These are phyloP conservation scores for Fusarium marasasianum DNA, from an alignment of 2,329 filamentous ascomycete species.

Conservation along the genomic window DNA sequence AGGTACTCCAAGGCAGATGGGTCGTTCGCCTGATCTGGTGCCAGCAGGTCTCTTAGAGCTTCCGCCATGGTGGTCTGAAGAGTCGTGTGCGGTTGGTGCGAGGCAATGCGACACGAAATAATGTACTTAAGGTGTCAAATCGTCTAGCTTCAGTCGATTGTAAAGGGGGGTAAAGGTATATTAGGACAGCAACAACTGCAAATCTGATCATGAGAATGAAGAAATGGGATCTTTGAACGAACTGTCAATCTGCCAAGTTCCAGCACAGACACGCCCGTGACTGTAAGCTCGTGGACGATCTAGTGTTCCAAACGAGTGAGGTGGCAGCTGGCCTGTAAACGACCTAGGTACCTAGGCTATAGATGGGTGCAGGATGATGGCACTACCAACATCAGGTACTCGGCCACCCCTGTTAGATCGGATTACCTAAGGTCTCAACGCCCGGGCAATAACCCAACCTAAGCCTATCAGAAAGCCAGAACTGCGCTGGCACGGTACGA, in stretches of 20 bases:
- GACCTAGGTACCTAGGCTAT: background rate
- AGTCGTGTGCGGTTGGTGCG: background rate
- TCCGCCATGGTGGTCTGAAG: conserved; percentile 47
- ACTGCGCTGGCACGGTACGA: background rate
- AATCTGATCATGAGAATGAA: background rate
- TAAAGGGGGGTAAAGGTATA: background rate
- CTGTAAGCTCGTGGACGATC: background rate
- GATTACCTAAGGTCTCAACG: conserved; percentile 23
- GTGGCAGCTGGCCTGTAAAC: conserved; percentile 26
- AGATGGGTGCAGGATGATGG: conserved; percentile 20
- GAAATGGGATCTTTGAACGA: background rate
- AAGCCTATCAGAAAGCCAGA: background rate
- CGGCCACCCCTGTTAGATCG: background rate
- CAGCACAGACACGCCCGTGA: background rate
- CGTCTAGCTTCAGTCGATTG: background rate
- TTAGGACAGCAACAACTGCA: background rate
- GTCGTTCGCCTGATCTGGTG: conserved; percentile 52
- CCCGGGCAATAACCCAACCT: background rate
- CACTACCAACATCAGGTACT: background rate
- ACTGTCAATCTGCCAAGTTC: background rate
- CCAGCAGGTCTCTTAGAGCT: conserved; percentile 49
- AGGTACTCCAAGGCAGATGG: conserved; percentile 75
- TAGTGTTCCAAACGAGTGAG: conserved; percentile 27
- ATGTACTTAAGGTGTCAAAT: background rate
- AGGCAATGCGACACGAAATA: background rate